phyloP scores from a whole-genome alignment of 202 grass and related monocot species.

The Thinopyrum obtusiflorum region DNA sequence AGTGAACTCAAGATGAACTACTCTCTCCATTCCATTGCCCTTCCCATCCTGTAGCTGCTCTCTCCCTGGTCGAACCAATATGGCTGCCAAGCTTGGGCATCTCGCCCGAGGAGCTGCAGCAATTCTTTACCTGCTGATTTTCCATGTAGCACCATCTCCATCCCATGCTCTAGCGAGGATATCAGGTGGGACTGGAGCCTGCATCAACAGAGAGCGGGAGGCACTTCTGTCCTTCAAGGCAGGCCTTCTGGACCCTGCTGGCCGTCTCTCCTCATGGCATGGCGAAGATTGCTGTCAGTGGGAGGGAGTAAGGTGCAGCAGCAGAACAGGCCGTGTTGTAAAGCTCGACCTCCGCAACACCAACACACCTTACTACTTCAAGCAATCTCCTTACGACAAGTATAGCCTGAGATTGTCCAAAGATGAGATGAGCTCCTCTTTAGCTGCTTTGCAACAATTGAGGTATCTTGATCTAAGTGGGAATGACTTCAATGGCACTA shows the following conservation, averaged over 20 bases:
- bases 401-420: too few relatives aligned
- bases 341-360: slow-evolving; percentile 29
- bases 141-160: not conserved
- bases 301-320: slow-evolving; percentile 13
- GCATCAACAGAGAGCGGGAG: not conserved
- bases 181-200: not conserved
- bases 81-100: not conserved
- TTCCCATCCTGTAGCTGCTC: not conserved
- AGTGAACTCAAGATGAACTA: not conserved
- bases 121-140: not conserved
- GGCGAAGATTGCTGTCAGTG: slow-evolving; percentile 31
- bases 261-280: slow-evolving; percentile 19
- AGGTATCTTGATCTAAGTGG: too few relatives aligned
- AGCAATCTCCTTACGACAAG: too few relatives aligned
- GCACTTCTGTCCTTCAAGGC: slow-evolving; percentile 35
- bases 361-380: too few relatives aligned
- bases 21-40: not conserved
- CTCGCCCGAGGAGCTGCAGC: not conserved
- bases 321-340: slow-evolving; percentile 6
- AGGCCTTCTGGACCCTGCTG: not conserved
- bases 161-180: not conserved
- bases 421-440: too few relatives aligned
- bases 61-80: not conserved
- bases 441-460: too few relatives aligned
- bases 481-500: too few relatives aligned